These are phyloP conservation scores for Thelonectria olida DNA, from an alignment of 2,329 filamentous ascomycete species.

Conservation along the genomic window DNA sequence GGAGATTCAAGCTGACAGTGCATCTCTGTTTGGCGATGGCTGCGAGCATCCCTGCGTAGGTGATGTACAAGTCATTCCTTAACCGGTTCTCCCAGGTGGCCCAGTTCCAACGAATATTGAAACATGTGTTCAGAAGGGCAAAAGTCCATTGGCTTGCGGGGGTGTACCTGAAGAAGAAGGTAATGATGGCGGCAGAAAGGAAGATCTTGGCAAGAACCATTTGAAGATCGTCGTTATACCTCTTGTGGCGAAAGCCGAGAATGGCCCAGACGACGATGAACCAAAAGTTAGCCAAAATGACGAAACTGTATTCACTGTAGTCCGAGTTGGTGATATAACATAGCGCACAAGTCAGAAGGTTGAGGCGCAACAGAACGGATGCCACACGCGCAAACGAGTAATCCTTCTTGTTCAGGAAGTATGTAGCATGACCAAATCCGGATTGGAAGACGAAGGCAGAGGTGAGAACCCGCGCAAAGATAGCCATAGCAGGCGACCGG, in stretches of 20 bases:
- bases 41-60: slow-evolving; percentile 66
- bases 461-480: slow-evolving; percentile 62
- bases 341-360: slow-evolving; percentile 62
- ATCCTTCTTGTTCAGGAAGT: slow-evolving; percentile 64
- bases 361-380: slow-evolving; percentile 64
- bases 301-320: slow-evolving; percentile 64
- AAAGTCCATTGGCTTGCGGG: slow-evolving; percentile 34
- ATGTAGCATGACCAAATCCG: slow-evolving; percentile 68
- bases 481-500: slow-evolving; percentile 58
- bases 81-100: slow-evolving; percentile 60
- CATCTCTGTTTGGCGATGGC: slow-evolving; percentile 37
- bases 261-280: slow-evolving; percentile 65
- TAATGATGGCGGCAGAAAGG: slow-evolving; percentile 51
- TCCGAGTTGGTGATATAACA: slow-evolving; percentile 64
- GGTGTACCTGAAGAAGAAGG: slow-evolving; percentile 34
- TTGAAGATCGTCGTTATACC: slow-evolving; percentile 52
- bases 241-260: slow-evolving; percentile 51
- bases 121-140: slow-evolving; percentile 48
- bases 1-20: slow-evolving; percentile 31
- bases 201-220: slow-evolving; percentile 59
- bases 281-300: slow-evolving; percentile 68
- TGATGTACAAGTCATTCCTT: slow-evolving; percentile 62
- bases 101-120: slow-evolving; percentile 58
- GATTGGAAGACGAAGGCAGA: slow-evolving; percentile 70
- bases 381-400: slow-evolving; percentile 63